A percentile compares a stretch with the other conserved stretches of the same genome.
phyloP scores from a whole-genome alignment of 225 moss, liverwort and hornwort genomes.

The Ulota crispa region DNA sequence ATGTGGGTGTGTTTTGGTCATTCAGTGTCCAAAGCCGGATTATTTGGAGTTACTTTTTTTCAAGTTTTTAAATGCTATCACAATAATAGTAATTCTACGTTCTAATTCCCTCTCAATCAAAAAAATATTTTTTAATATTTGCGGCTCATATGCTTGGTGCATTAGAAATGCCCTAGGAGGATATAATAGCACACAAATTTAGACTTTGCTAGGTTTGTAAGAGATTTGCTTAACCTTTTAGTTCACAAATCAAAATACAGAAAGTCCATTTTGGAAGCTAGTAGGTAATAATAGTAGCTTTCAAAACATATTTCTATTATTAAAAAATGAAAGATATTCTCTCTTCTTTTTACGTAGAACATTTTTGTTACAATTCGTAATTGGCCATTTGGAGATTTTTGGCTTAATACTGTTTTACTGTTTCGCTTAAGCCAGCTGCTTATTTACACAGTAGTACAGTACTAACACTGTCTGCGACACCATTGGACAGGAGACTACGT shows the following conservation, averaged over 20 bases:
- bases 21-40: too few relatives aligned
- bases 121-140: too few relatives aligned
- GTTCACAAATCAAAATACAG: not conserved
- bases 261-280: not conserved
- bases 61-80: too few relatives aligned
- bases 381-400: not conserved
- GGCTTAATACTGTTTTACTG: not conserved
- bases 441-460: not conserved
- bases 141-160: too few relatives aligned
- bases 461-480: conserved; percentile 13
- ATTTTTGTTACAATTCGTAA: not conserved
- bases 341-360: not conserved
- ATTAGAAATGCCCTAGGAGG: too few relatives aligned
- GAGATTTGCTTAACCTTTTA: not conserved
- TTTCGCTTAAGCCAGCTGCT: conserved; percentile 1
- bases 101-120: too few relatives aligned
- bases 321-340: not conserved
- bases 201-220: not conserved
- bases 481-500: conserved; percentile 46
- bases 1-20: too few relatives aligned
- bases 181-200: not conserved
- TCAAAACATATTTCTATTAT: not conserved
- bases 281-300: not conserved
- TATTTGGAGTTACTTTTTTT: too few relatives aligned
- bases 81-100: too few relatives aligned